Evolutionary conservation across 192 early-diverging fungal species (phyloP), one percentile per base, ranked within the genome.

Genomic region (Dissophora ornata): DNA sequence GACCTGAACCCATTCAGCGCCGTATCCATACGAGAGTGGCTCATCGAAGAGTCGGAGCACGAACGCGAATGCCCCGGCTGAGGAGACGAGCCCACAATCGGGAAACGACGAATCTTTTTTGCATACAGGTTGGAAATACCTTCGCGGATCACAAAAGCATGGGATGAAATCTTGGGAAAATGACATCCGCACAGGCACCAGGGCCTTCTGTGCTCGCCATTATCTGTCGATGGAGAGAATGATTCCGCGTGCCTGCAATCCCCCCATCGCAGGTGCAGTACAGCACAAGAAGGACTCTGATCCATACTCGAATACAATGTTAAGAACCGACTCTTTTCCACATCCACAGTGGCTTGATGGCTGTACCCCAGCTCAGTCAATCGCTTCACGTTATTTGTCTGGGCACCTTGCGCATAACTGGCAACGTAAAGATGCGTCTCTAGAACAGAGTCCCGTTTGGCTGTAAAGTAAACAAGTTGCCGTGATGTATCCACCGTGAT

Each of bases 351-450:
- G 1, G 81, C 71, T 2, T 71, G 67, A 60, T 87, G 85, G 48
- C 80, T 86, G 36, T 69, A 87, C 18, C 87, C 87, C 26, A 83
- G 55, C 28, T 78, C 58, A 2, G 87, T 85, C 4, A 89, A 24
- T 8, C 82, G 77, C 25, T 36, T 51, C 11, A 65, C 40, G 5
- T 69, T 57, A 0, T 26, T 63, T 24, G 67, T 40, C 9, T 65
- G 49, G 0, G 77, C 58, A 7, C 46, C 44, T 13, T 45, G 19
- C 0, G 77, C 67, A 62, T 58, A 86, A 24, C 69, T 63, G 19
- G 81, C 69, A 4, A 88, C 89, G 62, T 91, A 91, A 1, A 91
- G 63, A 60, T 91, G 90, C 3, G 80, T 74, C 64, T 91, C 90
- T 15, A 89, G 51, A 12, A 86, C 82, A 1, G 80, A 69, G 34